Evolutionary conservation across 768 basidiomycete genomes (phyloP), one percentile per base, ranked within the genome.

Genomic region (Tubosaeta sp.): DNA sequence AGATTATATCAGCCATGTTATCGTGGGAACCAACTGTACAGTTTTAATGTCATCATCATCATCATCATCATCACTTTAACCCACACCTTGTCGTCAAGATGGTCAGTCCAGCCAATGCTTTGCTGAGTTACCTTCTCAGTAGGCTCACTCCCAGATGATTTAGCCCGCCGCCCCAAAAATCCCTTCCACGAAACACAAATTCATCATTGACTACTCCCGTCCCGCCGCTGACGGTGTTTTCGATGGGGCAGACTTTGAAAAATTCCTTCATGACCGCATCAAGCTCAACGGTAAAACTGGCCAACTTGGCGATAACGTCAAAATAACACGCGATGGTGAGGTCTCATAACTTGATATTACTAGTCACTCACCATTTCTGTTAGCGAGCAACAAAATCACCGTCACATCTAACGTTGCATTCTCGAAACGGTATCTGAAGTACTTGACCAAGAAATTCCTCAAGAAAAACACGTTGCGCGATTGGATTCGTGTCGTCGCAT

Each of bases 371-470:
- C 59, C 44, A 35, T 44, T 34, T 49, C 19, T 35, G 52, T 19
- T 57, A 91, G 88, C 84, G 57, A 83, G 82, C 72, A 85, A 77
- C 66, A 91, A 86, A 75, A 80, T 98, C 71, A 87, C 84, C 51
- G 83, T 98, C 61, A 84, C 86, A 47, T 86, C 93, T 48, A 85
- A 76, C 65, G 85, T 95, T 69, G 85, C 91, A 51, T 88, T 97
- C 75, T 97, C 95, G 46, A 98, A 98, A 77, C 83, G 91, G 52
- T 97, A 97, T 74, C 85, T 97, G 70, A 97, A 98, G 75, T 99
- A 98, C 76, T 80, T 98, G 55, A 97, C 95, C 57, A 98, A 98
- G 82, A 95, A 95, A 79, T 95, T 92, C 82, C 81, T 98, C 74
- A 98, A 98, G 83, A 97, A 97, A 84, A 94, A 95, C 76, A 75